phyloP scores from a whole-genome alignment of 495 filamentous ascomycete genomes.

The Penicillium malachiteum region DNA sequence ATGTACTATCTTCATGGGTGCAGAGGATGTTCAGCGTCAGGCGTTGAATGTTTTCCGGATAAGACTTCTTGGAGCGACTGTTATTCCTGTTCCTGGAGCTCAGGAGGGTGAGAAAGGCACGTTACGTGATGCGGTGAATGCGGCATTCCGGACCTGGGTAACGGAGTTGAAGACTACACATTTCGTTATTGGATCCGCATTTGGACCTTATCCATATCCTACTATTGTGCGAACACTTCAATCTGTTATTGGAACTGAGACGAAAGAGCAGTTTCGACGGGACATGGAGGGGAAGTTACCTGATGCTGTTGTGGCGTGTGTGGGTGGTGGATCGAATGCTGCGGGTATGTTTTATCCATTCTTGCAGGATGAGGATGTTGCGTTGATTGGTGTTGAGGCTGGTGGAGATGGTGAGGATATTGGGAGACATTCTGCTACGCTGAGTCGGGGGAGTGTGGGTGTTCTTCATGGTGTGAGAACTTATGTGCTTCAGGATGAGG shows the following conservation, averaged over 20 bases:
- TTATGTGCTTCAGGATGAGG: slow-evolving; percentile 83
- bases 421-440: slow-evolving; percentile 74
- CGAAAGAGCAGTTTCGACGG: slow-evolving; percentile 80
- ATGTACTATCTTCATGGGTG: slow-evolving; percentile 95
- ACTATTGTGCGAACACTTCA: slow-evolving; percentile 97
- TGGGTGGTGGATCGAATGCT: slow-evolving; percentile 90
- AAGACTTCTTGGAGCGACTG: slow-evolving; percentile 85
- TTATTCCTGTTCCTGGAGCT: slow-evolving; percentile 63
- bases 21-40: slow-evolving; percentile 92
- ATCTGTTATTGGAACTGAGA: slow-evolving; percentile 89
- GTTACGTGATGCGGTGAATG: slow-evolving; percentile 91
- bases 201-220: slow-evolving; percentile 94
- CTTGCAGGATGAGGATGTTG: slow-evolving; percentile 76
- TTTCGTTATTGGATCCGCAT: slow-evolving; percentile 95
- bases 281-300: slow-evolving; percentile 75
- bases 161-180: slow-evolving; percentile 86
- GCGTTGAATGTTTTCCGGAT: slow-evolving; percentile 96
- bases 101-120: slow-evolving; percentile 76
- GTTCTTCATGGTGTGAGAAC: slow-evolving; percentile 93
- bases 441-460: slow-evolving; percentile 80
- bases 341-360: slow-evolving; percentile 98
- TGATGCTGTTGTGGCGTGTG: slow-evolving; percentile 93
- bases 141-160: slow-evolving; percentile 88
- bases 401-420: slow-evolving; percentile 73
- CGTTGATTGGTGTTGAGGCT: slow-evolving; percentile 76